phyloP scores from a whole-genome alignment of 495 filamentous ascomycete species.

The Aeminium ludgeri region DNA sequence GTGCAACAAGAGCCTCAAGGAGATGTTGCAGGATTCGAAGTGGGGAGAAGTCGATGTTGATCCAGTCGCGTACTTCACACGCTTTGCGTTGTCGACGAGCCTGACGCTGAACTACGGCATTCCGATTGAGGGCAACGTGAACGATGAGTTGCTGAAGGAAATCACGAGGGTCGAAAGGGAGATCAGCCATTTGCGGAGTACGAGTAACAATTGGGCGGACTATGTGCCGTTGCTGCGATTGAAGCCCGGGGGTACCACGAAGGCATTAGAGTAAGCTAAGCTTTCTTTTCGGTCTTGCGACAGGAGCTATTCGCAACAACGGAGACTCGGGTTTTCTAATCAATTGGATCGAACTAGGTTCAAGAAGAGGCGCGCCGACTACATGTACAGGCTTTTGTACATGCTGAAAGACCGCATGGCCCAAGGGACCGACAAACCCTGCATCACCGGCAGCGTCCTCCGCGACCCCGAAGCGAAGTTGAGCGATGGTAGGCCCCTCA shows the following conservation, averaged over 20 bases:
- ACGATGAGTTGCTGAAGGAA: slow-evolving; percentile 41
- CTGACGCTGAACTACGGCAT: slow-evolving; percentile 52
- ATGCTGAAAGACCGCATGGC: slow-evolving; percentile 43
- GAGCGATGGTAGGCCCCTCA: slow-evolving; percentile 28
- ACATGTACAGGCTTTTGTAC: slow-evolving; percentile 31
- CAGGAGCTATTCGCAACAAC: slow-evolving; percentile 23
- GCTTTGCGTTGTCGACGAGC: slow-evolving; percentile 49
- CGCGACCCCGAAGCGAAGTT: slow-evolving; percentile 37
- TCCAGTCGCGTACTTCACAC: slow-evolving; percentile 45
- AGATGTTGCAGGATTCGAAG: slow-evolving; percentile 40
- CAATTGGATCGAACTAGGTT: too few relatives aligned
- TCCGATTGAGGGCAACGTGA: slow-evolving; percentile 40
- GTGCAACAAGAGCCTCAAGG: slow-evolving; percentile 44
- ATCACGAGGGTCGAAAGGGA: slow-evolving; percentile 47
- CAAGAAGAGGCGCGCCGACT: slow-evolving; percentile 2
- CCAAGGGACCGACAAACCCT: slow-evolving; percentile 49
- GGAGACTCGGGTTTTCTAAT: too few relatives aligned
- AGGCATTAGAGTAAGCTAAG: slow-evolving; percentile 32
- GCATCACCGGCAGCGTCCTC: slow-evolving; percentile 51
- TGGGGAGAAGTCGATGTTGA: slow-evolving; percentile 42
- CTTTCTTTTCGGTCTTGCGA: slow-evolving; percentile 15
- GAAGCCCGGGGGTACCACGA: slow-evolving; percentile 35
- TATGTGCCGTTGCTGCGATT: slow-evolving; percentile 48
- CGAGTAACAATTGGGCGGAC: slow-evolving; percentile 55
- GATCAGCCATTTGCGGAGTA: slow-evolving; percentile 46